Evolutionary conservation across 208 protist genomes (phyloP), one percentile per base, ranked within the genome.

Genomic region (Trypanosoma cruzi): DNA sequence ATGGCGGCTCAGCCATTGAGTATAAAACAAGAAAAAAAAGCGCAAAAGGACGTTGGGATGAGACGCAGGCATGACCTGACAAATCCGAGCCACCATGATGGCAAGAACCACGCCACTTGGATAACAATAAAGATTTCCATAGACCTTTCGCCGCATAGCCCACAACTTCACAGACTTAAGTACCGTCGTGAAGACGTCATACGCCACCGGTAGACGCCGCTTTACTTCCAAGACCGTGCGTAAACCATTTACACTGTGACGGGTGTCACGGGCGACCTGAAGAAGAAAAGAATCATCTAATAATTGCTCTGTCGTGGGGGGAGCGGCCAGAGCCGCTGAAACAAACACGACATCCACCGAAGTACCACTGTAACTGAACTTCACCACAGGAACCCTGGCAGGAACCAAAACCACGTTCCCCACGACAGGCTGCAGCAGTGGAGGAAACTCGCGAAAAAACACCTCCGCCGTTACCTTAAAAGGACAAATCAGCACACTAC

Each of bases 91-190:
- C 29, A 97, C 88, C 79, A 99, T 86, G 20, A 99, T 87, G 10
- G 98, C 97, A 68, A 98, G 95, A 7, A 93, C 86, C 29, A 99
- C 87, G 57, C 98, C 98, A 66, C 98, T 98, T 11, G 98, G 91
- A 71, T 93, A 99, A 16, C 96, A 93, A 63, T 98, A 92, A 1
- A 95, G 71, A 80, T 98, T 99, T 32, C 94, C 90, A 81, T 99
- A 99, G 6, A 99, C 83, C n/a, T 82, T 79, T 58, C 98, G 90
- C 53, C 62, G 63, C 63, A 79, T 79, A 0, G 92, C 92, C 89
- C 92, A 96, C 34, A 71, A 59, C 76, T 96, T 96, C 1, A 96
- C 83, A 4, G 84, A 85, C 22, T 76, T 80, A 49, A 96, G 77
- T n/a, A 82, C 78, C 28, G 75, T 80, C 2, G 65, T 67, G 73